These are phyloP conservation scores for Phytophthora chlamydospora DNA, from an alignment of 352 stramenopile species.

Conservation along the genomic window DNA sequence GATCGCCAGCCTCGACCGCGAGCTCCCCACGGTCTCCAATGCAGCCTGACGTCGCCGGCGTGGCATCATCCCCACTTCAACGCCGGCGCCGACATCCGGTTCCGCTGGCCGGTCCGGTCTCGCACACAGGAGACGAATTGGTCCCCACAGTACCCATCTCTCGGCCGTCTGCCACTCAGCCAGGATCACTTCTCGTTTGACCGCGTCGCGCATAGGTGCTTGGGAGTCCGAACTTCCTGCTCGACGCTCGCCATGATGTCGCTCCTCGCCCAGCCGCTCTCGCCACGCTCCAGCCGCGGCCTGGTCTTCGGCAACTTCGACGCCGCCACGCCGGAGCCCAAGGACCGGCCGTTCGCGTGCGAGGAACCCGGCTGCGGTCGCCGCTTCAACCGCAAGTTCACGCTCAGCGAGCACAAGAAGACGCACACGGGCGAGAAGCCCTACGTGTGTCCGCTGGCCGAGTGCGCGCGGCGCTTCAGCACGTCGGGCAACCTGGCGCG, in stretches of 20 bases:
- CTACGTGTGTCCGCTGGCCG: conserved; percentile 48
- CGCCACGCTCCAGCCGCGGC: conserved; percentile 15
- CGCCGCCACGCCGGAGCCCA: conserved; percentile 13
- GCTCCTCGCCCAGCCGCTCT: conserved; percentile 37
- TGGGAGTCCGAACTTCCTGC: conserved; percentile 7
- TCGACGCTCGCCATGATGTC: conserved; percentile 35
- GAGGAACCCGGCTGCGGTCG: conserved; percentile 44
- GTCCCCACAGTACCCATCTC: conserved; percentile 27
- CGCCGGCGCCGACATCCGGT: conserved; percentile 21
- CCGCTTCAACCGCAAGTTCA: conserved; percentile 63
- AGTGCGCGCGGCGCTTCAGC: conserved; percentile 60
- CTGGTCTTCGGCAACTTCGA: conserved; percentile 28
- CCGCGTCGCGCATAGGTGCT: conserved; percentile 10
- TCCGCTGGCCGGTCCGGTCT: conserved; percentile 25
- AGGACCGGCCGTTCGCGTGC: conserved; percentile 52
- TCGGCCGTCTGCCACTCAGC: conserved; percentile 27
- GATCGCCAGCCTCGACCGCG: too few species aligned
- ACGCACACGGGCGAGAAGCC: conserved; percentile 65
- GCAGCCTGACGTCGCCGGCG: too few species aligned
- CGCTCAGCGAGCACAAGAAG: conserved; percentile 62
- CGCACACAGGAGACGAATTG: conserved; percentile 17
- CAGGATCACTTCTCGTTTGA: conserved; percentile 40
- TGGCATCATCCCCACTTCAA: too few species aligned
- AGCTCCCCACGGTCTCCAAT: background rate
- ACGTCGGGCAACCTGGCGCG: conserved; percentile 62